These are phyloP conservation scores for Mucor plumbeus DNA, from an alignment of 371 early-diverging fungal genomes.

Conservation along the genomic window DNA sequence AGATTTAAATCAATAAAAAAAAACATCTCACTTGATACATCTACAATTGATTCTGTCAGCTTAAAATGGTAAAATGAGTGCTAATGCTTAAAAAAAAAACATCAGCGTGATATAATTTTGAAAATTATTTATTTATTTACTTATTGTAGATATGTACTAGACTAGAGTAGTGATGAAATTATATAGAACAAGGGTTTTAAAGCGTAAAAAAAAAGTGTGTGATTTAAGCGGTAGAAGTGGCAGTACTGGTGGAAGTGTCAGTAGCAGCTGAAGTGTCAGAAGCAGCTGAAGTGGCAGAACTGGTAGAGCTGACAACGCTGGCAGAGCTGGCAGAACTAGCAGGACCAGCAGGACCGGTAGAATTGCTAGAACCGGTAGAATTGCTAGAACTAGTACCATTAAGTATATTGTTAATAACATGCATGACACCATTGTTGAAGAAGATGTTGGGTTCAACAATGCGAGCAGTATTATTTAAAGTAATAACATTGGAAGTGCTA, in stretches of 20 bases:
- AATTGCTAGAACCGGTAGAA: not conserved
- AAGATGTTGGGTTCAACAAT: conserved; percentile 44
- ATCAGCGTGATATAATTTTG: no score
- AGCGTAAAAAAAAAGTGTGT: no score
- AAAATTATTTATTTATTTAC: no score
- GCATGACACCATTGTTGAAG: conserved; percentile 55
- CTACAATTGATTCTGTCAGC: no score
- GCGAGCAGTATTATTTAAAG: conserved; percentile 41
- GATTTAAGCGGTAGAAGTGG: not conserved
- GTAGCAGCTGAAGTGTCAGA: not conserved
- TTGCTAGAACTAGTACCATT: not conserved
- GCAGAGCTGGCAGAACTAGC: not conserved
- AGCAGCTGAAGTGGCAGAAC: not conserved
- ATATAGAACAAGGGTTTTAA: no score
- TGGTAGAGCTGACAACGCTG: not conserved
- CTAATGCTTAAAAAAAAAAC: not conserved
- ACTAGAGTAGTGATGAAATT: not conserved
- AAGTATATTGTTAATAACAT: conserved; percentile 45
- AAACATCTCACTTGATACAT: not conserved
- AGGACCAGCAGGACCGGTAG: not conserved
- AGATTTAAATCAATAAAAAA: not conserved
- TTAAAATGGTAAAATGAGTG: not conserved
- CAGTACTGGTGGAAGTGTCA: not conserved
- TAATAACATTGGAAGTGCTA: conserved; percentile 2
- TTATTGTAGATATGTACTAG: not conserved